A percentile compares a stretch with the other conserved stretches of the same genome.
These are phyloP conservation scores for Leishmania aethiopica DNA, from an alignment of 208 protist genomes.

Conservation along the genomic window DNA sequence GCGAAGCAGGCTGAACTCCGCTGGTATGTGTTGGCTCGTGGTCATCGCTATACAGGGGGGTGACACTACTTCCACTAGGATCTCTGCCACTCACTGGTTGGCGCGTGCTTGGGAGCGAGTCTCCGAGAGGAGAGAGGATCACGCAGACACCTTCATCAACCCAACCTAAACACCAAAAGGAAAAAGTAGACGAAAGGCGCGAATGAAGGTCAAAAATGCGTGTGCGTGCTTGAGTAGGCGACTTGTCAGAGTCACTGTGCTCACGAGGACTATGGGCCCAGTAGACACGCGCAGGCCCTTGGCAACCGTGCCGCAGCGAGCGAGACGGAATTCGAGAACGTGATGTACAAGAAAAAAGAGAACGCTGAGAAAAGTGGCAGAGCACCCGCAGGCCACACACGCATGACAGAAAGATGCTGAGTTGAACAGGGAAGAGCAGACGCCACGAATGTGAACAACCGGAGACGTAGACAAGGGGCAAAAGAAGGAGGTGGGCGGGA, in stretches of 20 bases:
- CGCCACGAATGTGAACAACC: neutral
- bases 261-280: neutral
- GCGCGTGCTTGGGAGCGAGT: neutral
- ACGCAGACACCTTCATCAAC: neutral
- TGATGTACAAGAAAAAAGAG: neutral
- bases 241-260: neutral
- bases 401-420: neutral
- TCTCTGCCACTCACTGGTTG: neutral
- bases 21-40: neutral
- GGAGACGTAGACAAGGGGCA: neutral
- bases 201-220: neutral
- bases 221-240: neutral
- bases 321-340: neutral
- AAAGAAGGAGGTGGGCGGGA: neutral
- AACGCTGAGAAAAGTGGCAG: neutral
- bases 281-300: neutral
- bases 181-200: neutral
- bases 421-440: neutral
- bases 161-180: neutral
- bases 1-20: conserved; percentile 14
- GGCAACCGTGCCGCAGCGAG: neutral
- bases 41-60: neutral
- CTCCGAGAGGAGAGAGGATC: neutral
- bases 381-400: neutral
- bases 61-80: neutral